A percentile compares a stretch with the other conserved stretches of the same genome.
phyloP scores from a whole-genome alignment of 1,284 basidiomycete genomes.

The Pyrrhoderma lamaoense region DNA sequence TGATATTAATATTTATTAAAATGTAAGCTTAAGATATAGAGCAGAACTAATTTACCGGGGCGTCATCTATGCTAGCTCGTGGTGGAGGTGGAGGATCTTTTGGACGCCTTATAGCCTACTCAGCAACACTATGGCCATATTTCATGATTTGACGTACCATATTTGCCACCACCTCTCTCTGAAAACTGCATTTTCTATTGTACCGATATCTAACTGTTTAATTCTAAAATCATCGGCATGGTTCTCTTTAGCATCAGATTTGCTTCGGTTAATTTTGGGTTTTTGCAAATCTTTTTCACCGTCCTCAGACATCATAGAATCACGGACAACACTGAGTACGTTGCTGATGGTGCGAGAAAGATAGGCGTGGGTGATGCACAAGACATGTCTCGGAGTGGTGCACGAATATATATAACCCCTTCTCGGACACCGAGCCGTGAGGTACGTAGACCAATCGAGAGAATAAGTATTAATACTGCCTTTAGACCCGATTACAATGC shows the following conservation, averaged over 20 bases:
- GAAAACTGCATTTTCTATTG: conserved; percentile 34
- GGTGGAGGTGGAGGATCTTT: conserved; percentile 51
- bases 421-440: too few species aligned
- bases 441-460: too few species aligned
- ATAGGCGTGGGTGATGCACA: too few species aligned
- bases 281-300: too few species aligned
- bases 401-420: too few species aligned
- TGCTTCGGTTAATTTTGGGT: background rate
- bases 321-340: too few species aligned
- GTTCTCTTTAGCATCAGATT: background rate
- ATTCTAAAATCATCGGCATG: conserved; percentile 13
- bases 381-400: too few species aligned
- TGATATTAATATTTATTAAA: conserved; percentile 1
- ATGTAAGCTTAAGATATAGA: conserved; percentile 9
- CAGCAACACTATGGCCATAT: conserved; percentile 4
- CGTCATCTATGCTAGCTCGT: conserved; percentile 49
- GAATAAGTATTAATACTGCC: too few species aligned
- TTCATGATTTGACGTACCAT: conserved; percentile 25
- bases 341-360: too few species aligned
- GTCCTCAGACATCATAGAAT: too few species aligned
- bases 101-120: conserved; percentile 40
- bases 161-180: conserved; percentile 45
- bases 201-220: conserved; percentile 38
- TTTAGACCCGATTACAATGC: too few species aligned
- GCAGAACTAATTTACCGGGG: conserved; percentile 34